phyloP scores from a whole-genome alignment of 2,329 filamentous ascomycete species.

The Diplocarpon rosae region DNA sequence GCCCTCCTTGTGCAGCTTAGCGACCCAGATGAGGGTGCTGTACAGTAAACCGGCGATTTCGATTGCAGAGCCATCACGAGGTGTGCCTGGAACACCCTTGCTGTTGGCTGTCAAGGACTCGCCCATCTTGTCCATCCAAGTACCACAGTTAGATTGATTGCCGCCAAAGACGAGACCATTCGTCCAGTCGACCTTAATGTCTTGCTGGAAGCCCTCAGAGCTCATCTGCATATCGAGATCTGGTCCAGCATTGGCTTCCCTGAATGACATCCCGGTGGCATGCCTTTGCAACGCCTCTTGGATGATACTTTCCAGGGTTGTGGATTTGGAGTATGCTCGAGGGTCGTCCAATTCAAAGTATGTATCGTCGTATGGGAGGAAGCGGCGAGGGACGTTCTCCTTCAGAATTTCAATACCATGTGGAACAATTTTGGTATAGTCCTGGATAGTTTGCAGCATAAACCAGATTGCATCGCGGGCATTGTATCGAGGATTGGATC shows the following conservation, averaged over 20 bases:
- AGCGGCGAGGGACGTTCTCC: slow-evolving; percentile 69
- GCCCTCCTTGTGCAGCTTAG: slow-evolving; percentile 53
- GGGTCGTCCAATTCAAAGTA: slow-evolving; percentile 79
- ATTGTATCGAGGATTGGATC: slow-evolving; percentile 83
- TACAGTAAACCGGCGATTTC: slow-evolving; percentile 93
- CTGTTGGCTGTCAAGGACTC: slow-evolving; percentile 83
- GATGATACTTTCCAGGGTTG: slow-evolving; percentile 77
- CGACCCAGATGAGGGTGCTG: slow-evolving; percentile 76
- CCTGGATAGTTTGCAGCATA: slow-evolving; percentile 90
- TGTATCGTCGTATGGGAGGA: slow-evolving; percentile 89
- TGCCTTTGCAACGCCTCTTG: slow-evolving; percentile 91
- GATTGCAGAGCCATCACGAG: slow-evolving; percentile 85
- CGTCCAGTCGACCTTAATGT: slow-evolving; percentile 82
- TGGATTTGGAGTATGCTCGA: slow-evolving; percentile 75
- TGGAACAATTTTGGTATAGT: slow-evolving; percentile 75
- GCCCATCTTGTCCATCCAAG: slow-evolving; percentile 99
- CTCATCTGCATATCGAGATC: slow-evolving; percentile 88
- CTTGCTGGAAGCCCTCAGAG: slow-evolving; percentile 81
- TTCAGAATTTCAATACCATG: slow-evolving; percentile 64
- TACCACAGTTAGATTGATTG: slow-evolving; percentile 89
- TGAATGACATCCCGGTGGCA: slow-evolving; percentile 80
- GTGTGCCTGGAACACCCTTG: slow-evolving; percentile 92
- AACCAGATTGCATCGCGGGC: slow-evolving; percentile 97
- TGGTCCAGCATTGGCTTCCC: slow-evolving; percentile 87
- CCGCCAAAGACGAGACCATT: slow-evolving; percentile 90